Evolutionary conservation across 2,329 filamentous ascomycete genomes (phyloP), one percentile per base, ranked within the genome.

Genomic region (Epicoccum nigrum): DNA sequence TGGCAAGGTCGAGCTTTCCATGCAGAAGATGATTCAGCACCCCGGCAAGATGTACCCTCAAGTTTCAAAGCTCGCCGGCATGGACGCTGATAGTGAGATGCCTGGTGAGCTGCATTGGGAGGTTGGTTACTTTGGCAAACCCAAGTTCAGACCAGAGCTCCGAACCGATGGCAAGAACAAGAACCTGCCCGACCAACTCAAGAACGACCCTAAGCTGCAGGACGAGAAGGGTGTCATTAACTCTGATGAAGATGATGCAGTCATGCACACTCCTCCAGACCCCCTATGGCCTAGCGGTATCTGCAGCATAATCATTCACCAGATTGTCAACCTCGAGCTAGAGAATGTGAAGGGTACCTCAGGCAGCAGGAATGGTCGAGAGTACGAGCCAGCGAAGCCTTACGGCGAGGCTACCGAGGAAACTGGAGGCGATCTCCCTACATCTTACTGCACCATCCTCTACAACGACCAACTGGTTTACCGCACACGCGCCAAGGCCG

Each of bases 261-360:
- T 96, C 2, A 84, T 89, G 34, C 88, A 91, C 68, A 97, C 92
- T 0, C 94, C 94, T 5, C 93, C 93, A 0, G 93, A 97, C 70
- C 93, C 93, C n/a, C 81, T 96, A 6, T 97, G 92, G 91, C 94
- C 93, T 1, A 95, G 89, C 62, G 94, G 94, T 50, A 81, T 99
- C 16, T 86, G 93, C 68, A 92, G 88, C 63, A 75, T 97, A 30
- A 82, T 97, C 34, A 82, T 97, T 20, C 93, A 97, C 68, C 93
- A 97, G 72, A 96, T 97, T 59, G 92, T 97, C 60, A 96, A 94
- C 55, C 82, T 99, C 7, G 92, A 97, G 72, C 80, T 97, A n/a
- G 86, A 89, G 53, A 93, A 97, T 60, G 84, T 96, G 71, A 91
- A 94, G 68, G 93, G 93, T 1, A 94, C 87, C 11, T 76, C 86